Evolutionary conservation across 2,329 filamentous ascomycete species (phyloP).

Genomic region (Kalaharituber pfeilii): DNA sequence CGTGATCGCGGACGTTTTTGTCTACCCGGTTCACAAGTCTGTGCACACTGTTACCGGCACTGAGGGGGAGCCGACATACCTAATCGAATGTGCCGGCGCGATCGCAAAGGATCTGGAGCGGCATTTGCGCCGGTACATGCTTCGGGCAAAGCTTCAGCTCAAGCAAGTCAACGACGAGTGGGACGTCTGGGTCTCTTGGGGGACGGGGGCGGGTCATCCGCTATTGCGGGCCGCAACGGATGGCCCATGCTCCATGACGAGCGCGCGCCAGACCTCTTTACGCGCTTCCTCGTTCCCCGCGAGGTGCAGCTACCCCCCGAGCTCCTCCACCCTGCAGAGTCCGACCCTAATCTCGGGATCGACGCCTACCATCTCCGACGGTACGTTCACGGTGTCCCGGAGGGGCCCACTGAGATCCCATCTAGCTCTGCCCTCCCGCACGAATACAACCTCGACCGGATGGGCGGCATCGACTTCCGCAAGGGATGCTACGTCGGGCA

Average conservation of each 20-base stretch:
- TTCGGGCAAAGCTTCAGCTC: slow-evolving; percentile 61
- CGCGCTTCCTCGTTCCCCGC: slow-evolving; percentile 31
- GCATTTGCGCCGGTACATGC: slow-evolving; percentile 70
- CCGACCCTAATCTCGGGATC: slow-evolving; percentile 32
- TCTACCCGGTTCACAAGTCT: too few relatives aligned
- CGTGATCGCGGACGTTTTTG: slow-evolving; percentile 74
- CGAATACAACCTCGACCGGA: slow-evolving; percentile 76
- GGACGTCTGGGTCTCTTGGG: slow-evolving; percentile 45
- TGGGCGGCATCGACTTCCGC: slow-evolving; percentile 66
- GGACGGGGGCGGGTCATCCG: neutral
- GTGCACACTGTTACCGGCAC: slow-evolving; percentile 35
- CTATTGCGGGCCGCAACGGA: neutral
- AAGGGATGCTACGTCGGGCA: slow-evolving; percentile 97
- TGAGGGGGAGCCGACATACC: slow-evolving; percentile 34
- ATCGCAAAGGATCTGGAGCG: slow-evolving; percentile 45
- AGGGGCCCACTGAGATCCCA: slow-evolving; percentile 65
- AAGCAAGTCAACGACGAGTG: slow-evolving; percentile 49
- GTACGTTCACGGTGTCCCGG: slow-evolving; percentile 64
- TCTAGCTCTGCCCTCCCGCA: slow-evolving; percentile 58
- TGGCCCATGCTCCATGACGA: slow-evolving; percentile 28
- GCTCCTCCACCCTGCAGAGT: slow-evolving; percentile 12
- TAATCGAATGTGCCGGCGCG: slow-evolving; percentile 65
- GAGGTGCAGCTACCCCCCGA: slow-evolving; percentile 25
- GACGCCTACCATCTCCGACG: slow-evolving; percentile 55
- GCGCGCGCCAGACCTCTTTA: slow-evolving; percentile 40